Percentiles rank a stretch among this genome's conserved stretches.
These are phyloP conservation scores for Ilex aquifolium DNA, from an alignment of 257 asterid genomes.

Conservation along the genomic window DNA sequence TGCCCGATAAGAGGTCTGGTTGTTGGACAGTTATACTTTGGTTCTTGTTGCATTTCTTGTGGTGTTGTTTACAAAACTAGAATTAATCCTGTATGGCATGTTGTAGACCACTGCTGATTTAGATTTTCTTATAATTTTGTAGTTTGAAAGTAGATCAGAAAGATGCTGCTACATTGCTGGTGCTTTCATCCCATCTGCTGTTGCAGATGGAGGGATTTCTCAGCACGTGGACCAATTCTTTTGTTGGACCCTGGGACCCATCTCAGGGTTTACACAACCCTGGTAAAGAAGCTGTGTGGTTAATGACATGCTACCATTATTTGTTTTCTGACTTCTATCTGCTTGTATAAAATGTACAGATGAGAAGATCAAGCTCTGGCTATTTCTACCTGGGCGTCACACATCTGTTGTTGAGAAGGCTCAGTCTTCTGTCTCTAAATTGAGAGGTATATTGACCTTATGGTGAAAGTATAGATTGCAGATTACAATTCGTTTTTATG, in stretches of 20 bases:
- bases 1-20: constrained; percentile 75
- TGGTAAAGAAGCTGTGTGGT: constrained; percentile 45
- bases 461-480: constrained; percentile 6
- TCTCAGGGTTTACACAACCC: constrained; percentile 98
- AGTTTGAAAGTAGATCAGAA: constrained; percentile 67
- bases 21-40: constrained; percentile 4
- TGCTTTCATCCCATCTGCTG: constrained; percentile 82
- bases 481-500: neutral
- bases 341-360: constrained; percentile 41
- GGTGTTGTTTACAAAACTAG: neutral
- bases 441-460: constrained; percentile 57
- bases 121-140: constrained; percentile 23
- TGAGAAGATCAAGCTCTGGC: constrained; percentile 99
- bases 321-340: constrained; percentile 26
- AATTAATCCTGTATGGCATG: too few species aligned
- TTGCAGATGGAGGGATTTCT: constrained; percentile 93
- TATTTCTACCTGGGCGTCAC: constrained; percentile 86
- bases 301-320: constrained; percentile 4
- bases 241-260: constrained; percentile 99
- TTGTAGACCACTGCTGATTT: constrained; percentile 5
- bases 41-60: neutral
- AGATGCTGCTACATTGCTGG: constrained; percentile 67
- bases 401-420: constrained; percentile 80
- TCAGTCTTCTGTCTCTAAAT: constrained; percentile 60
- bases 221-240: constrained; percentile 94